Base-by-base conservation (phyloP, 805 yeast genomes). In the Hanseniaspora meyeri region DNA sequence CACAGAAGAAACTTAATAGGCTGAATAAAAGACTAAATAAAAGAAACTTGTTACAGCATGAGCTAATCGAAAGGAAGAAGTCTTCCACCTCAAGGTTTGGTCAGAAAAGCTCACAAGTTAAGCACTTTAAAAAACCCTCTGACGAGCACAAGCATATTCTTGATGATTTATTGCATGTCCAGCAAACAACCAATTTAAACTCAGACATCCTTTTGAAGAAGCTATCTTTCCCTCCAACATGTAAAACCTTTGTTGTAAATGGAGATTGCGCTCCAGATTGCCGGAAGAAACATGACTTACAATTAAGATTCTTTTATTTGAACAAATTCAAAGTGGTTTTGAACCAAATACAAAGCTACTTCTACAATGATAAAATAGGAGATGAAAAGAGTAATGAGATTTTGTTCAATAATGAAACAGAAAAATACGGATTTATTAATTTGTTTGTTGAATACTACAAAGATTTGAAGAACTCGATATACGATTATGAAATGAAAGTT, bases 401-500 rank as follows among this genome's bases (percentile, higher is more conserved):
- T 2, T n/a, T n/a, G 4, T 53, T 53, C 34, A 39, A 29, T 12
- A 49, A 53, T 32, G 36, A 27, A 20, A 11, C 20, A 19, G 57
- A 53, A 11, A 53, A 46, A 53, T 10, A 53, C 34, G 36, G 42
- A 29, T 53, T 53, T 31, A n/a, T 46, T 7, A 38, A 34, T 17
- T 20, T 53, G 31, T 39, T 53, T 39, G 14, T 40, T 29, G 49
- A 45, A 10, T 46, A 53, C 37, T 53, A 46, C 43, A 53, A 39
- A 37, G 39, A 53, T 19, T 24, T 53, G 11, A 29, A 38, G 29
- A 42, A 53, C 17, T 39, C 48, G 6, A 43, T 53, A 12, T 24
- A 37, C 12, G 57, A 53, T 34, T 53, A 53, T 39, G 57, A 53
- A 46, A 11, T 20, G 24, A 45, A 39, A 20, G 42, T 53, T 38